Evolutionary conservation across 2,329 filamentous ascomycete genomes (phyloP).

Genomic region (Diaporthe nobilis): DNA sequence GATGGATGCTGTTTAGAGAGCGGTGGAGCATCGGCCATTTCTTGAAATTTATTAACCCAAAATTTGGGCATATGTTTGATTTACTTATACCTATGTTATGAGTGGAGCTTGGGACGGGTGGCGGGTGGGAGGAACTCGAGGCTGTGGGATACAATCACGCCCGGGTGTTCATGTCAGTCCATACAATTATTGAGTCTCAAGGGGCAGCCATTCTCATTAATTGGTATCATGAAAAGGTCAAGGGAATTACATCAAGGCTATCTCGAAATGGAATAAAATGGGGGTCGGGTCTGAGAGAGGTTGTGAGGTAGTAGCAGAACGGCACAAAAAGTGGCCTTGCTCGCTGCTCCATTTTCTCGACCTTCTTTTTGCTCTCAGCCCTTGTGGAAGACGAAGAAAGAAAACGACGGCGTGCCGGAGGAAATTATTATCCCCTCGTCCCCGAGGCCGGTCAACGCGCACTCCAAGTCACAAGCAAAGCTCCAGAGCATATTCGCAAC

Average conservation of each 20-base stretch:
- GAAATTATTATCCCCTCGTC: conserved; percentile 35
- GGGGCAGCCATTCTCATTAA: conserved; percentile 56
- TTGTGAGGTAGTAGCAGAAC: conserved; percentile 36
- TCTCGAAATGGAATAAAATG: conserved; percentile 41
- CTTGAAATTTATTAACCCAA: not conserved
- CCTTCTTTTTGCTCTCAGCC: conserved; percentile 33
- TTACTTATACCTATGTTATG: not conserved
- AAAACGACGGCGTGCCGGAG: conserved; percentile 40
- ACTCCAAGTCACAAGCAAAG: conserved; percentile 38
- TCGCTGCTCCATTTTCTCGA: conserved; percentile 34
- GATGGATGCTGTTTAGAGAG: conserved; percentile 78
- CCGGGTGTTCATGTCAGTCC: conserved; percentile 14
- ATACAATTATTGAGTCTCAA: conserved; percentile 36
- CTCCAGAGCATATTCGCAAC: conserved; percentile 38
- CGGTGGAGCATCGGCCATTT: not conserved
- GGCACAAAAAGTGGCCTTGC: conserved; percentile 31
- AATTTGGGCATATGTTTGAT: not conserved
- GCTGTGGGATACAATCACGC: not conserved
- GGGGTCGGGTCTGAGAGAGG: conserved; percentile 38
- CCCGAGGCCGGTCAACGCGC: conserved; percentile 38
- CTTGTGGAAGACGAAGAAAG: conserved; percentile 40
- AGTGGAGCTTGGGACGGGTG: not conserved
- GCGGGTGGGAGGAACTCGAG: not conserved
- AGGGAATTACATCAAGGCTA: conserved; percentile 65
- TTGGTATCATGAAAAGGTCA: conserved; percentile 65